Conservation (phyloP, 2,329 filamentous ascomycete species). For the Blastomyces parvus region DNA sequence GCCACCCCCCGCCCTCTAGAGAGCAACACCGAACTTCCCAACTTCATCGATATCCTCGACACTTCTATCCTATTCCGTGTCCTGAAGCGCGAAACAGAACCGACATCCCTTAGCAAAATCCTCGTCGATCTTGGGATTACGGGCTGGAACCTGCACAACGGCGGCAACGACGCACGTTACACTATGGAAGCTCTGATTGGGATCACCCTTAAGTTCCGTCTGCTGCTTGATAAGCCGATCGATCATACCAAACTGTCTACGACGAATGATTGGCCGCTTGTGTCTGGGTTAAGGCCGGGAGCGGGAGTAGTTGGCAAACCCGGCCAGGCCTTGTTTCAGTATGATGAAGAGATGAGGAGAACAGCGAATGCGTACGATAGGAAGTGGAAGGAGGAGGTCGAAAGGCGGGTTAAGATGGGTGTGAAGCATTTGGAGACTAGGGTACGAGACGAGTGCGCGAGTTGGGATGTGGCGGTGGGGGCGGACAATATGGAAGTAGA, state of each 20-base stretch:
- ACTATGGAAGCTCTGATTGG: slow-evolving; percentile 65
- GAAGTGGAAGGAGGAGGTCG: slow-evolving; percentile 18
- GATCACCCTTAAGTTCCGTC: slow-evolving; percentile 40
- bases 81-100: slow-evolving; percentile 45
- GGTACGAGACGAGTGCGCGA: slow-evolving; percentile 19
- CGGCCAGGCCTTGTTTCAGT: neutral
- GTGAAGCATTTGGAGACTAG: slow-evolving; percentile 14
- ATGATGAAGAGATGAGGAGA: neutral
- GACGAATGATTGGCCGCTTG: slow-evolving; percentile 6
- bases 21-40: slow-evolving; percentile 18
- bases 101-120: slow-evolving; percentile 50
- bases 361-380: slow-evolving; percentile 9
- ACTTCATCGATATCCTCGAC: slow-evolving; percentile 59
- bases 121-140: slow-evolving; percentile 55
- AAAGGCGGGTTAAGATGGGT: slow-evolving; percentile 15
- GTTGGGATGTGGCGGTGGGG: slow-evolving; percentile 19
- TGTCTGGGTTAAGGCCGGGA: neutral
- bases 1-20: neutral
- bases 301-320: neutral
- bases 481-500: slow-evolving; percentile 16
- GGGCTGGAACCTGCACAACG: slow-evolving; percentile 67
- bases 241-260: neutral
- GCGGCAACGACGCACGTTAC: slow-evolving; percentile 74
- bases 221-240: slow-evolving; percentile 17
- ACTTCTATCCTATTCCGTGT: slow-evolving; percentile 62